Evolutionary conservation across 805 yeast genomes (phyloP), one percentile per base, ranked within the genome.

Genomic region (Metschnikowia drakensbergensis): DNA sequence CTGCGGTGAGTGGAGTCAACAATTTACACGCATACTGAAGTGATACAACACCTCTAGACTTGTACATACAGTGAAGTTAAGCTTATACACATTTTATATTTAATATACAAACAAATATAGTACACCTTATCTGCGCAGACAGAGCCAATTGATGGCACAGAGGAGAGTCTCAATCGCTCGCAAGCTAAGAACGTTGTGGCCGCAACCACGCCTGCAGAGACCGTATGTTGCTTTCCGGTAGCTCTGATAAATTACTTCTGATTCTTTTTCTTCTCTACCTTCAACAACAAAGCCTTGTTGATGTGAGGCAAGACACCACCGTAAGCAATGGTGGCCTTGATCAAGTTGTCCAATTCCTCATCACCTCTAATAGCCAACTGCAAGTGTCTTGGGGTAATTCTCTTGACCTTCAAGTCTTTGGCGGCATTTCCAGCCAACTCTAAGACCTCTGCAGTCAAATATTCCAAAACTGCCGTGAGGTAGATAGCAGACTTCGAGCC

Each of bases 401-500:
- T 58, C 62, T 63, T 63, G 53, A 63, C 67, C 58, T 63, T 62
- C 59, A 63, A 59, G 55, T 63, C 67, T 55, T 63, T 63, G 52
- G 67, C 67, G 5, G 67, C 67, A 29, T 63, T 63, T 13, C 67
- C 67, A 3, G 67, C 67, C 63, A 63, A 63, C 39, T 63, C 67
- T 57, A 63, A 62, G 33, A 63, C 67, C 45, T 63, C 67, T 37
- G 67, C 67, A 4, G 67, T 63, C 54, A 63, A 59, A 42, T 63
- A 63, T 42, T 63, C 67, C 53, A 63, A 61, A 36, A 63, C 67
- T 0, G 67, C 67, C 13, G 67, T 62, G 54, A 63, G 59, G 57
- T 63, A 63, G 47, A 63, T 92, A 43, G 99, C 98, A 37, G 97
- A 78, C 71, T 72, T 85, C 71, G 68, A 86, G 50, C 96, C 96